A percentile compares a stretch with the other conserved stretches of the same genome.
These are phyloP conservation scores for Candida glaebosa DNA, from an alignment of 805 yeast genomes.

Conservation along the genomic window DNA sequence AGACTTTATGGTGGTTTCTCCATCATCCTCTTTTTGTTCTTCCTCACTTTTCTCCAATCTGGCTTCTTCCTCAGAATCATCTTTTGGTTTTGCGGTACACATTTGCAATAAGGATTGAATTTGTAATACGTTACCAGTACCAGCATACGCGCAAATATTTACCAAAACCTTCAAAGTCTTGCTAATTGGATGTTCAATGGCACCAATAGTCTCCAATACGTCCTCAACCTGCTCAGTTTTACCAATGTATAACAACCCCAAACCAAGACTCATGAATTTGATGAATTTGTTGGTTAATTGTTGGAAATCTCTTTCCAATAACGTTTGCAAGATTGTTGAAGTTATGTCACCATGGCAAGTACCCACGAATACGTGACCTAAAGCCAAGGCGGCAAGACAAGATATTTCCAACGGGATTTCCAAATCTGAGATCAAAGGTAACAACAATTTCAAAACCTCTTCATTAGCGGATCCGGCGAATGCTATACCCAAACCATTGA, in stretches of 20 bases:
- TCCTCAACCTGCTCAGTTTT: slow-evolving; percentile 93
- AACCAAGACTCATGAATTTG: slow-evolving; percentile 84
- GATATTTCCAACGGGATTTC: slow-evolving; percentile 73
- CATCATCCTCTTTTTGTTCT: slow-evolving; percentile 30
- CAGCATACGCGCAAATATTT: slow-evolving; percentile 92
- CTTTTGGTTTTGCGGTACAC: slow-evolving; percentile 70
- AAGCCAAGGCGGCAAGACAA: slow-evolving; percentile 82
- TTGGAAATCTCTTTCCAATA: slow-evolving; percentile 75
- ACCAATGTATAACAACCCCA: slow-evolving; percentile 89
- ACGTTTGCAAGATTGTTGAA: slow-evolving; percentile 84
- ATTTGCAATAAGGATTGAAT: slow-evolving; percentile 88
- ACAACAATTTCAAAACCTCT: slow-evolving; percentile 69
- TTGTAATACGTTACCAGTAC: slow-evolving; percentile 95
- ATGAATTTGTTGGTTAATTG: slow-evolving; percentile 86
- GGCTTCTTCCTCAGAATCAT: slow-evolving; percentile 54
- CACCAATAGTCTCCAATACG: slow-evolving; percentile 88
- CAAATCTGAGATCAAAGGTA: slow-evolving; percentile 80
- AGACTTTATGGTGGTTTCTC: slow-evolving; percentile 22
- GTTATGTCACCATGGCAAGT: slow-evolving; percentile 94
- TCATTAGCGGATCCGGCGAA: slow-evolving; percentile 92
- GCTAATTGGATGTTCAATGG: slow-evolving; percentile 92
- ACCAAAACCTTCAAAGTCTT: slow-evolving; percentile 86
- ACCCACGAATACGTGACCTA: slow-evolving; percentile 94
- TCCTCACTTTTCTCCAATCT: slow-evolving; percentile 50
- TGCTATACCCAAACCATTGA: slow-evolving; percentile 89